These are phyloP conservation scores for Urostyla sp. DNA, from an alignment of 73 alveolate species.

Conservation along the genomic window DNA sequence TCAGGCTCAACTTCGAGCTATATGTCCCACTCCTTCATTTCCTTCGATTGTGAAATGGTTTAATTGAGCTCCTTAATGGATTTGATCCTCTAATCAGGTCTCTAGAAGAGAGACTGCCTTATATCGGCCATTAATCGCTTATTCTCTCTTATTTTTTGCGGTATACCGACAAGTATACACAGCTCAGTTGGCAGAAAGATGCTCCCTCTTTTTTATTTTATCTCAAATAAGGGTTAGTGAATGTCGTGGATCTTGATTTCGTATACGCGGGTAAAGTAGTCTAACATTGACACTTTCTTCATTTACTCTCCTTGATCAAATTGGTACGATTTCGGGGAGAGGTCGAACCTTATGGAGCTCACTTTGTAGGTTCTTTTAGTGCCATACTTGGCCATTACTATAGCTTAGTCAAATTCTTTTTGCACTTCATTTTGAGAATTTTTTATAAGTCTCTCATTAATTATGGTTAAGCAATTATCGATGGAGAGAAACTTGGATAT, in stretches of 20 bases:
- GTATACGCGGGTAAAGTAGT: constrained; percentile 54
- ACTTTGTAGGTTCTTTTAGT: constrained; percentile 50
- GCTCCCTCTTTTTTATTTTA: constrained; percentile 34
- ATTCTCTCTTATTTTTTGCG: constrained; percentile 48
- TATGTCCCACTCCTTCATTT: constrained; percentile 51
- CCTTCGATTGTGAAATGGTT: constrained; percentile 12
- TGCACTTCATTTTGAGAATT: constrained; percentile 14
- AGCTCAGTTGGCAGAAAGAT: constrained; percentile 63
- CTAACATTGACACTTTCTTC: constrained; percentile 42
- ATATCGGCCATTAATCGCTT: constrained; percentile 55
- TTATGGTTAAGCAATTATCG: constrained; percentile 39
- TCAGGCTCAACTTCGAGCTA: constrained; percentile 32
- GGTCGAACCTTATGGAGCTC: constrained; percentile 35
- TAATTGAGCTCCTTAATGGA: constrained; percentile 13
- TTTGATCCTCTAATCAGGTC: constrained; percentile 50
- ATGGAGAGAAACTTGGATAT: constrained; percentile 50
- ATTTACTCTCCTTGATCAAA: constrained; percentile 44
- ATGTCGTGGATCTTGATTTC: constrained; percentile 54
- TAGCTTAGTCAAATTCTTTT: constrained; percentile 37
- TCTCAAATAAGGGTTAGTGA: constrained; percentile 58
- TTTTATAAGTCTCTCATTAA: constrained; percentile 38
- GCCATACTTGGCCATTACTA: constrained; percentile 60
- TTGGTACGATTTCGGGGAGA: constrained; percentile 35
- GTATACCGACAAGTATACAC: constrained; percentile 60
- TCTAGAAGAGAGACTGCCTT: neutral